A percentile compares a stretch with the other conserved stretches of the same genome.
Evolutionary conservation across 306 rosid genomes (phyloP).

Genomic region (Fragaria iinumae): DNA sequence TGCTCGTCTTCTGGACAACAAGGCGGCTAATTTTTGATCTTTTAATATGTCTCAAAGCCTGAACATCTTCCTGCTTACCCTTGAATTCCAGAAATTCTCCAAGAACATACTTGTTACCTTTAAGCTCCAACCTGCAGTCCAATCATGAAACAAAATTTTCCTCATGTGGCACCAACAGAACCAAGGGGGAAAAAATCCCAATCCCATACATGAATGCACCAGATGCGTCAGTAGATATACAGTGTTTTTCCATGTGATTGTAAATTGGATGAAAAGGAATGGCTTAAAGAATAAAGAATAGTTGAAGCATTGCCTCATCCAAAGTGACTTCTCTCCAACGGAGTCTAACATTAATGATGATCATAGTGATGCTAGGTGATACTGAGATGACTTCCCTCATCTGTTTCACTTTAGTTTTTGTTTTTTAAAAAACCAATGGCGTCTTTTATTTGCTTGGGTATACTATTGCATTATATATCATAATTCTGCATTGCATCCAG

Average conservation of each 20-base stretch:
- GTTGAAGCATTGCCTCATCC: not conserved
- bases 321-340: not conserved
- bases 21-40: conserved; percentile 76
- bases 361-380: not conserved
- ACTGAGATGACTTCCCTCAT: not conserved
- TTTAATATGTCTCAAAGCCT: conserved; percentile 57
- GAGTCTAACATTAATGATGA: not conserved
- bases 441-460: not conserved
- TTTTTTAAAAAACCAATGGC: not conserved
- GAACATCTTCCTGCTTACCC: conserved; percentile 76
- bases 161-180: conserved; percentile 5
- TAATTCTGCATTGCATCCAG: not conserved
- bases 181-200: not conserved
- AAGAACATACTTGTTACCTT: conserved; percentile 64
- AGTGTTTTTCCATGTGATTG: not conserved
- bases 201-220: not conserved
- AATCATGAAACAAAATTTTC: conserved; percentile 12
- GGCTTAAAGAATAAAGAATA: not conserved
- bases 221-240: not conserved
- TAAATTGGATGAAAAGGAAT: not conserved
- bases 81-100: conserved; percentile 94
- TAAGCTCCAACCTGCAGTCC: conserved; percentile 73
- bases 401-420: not conserved
- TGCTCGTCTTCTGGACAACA: conserved; percentile 75
- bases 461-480: not conserved